Base-by-base conservation (phyloP, 2,329 filamentous ascomycete species). In the Sclerotinia nivalis region DNA sequence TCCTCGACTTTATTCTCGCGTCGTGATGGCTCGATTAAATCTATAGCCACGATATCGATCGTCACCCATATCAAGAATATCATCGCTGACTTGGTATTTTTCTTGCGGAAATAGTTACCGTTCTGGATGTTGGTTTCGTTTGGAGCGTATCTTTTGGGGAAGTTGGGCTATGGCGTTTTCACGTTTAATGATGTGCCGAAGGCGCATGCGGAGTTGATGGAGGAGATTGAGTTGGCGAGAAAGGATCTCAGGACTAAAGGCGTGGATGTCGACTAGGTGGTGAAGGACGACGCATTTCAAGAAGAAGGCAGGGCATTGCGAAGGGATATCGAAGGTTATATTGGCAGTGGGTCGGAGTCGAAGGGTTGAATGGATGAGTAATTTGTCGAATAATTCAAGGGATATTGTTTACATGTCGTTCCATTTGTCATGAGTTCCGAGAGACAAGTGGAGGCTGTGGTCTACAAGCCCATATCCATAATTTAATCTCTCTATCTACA, bases 131-230 rank as follows among this genome's bases (percentile, higher is more conserved):
- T 98, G 76, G 92, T 99, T 74, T 89, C 92, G 31, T 94, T 98
- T 79, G 96, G 94, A 81, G 91, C 94, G 73, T 94, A 93, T 82
- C 90, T 99, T 28, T 90, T 99, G 74, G 93, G 91, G 83, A 93
- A 93, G 76, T 91, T 99, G 72, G 96, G 96, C 77, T 91, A 89
- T 84, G 96, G 96, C 74, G 92, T 99, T 76, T 86, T 97, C 79
- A 97, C 93, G 70, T 99, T 99, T 87, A 96, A 97, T 84, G 94
- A 98, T 81, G 93, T 96, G 62, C 94, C 95, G 68, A 87, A 93
- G 72, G 96, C 96, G 66, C 91, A 98, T 82, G 88, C 90, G 79
- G 94, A 97, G 82, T 84, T 99, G 76, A 93, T 96, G 86, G 84
- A 83, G 76, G 92, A 98, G 83, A 96, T 96, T 78, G 86, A 93